Conservation (phyloP, 345 rosid species). For the Euphorbia peplus region DNA sequence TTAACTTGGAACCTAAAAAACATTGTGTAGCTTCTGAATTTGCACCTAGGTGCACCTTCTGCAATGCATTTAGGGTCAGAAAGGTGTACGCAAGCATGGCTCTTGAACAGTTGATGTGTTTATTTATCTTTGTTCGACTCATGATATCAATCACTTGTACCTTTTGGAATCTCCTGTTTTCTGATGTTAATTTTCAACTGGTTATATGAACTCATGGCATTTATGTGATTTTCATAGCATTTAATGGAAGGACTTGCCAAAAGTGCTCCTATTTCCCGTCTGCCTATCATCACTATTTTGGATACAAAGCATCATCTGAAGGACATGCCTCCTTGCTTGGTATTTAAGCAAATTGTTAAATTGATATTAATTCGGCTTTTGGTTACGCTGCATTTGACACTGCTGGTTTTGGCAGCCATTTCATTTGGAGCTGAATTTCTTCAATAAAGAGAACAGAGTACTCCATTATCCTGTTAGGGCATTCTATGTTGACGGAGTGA, state of each 20-base stretch:
- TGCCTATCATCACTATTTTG: constrained; percentile 74
- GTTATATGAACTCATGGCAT: constrained; percentile 10
- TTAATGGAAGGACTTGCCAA: constrained; percentile 98
- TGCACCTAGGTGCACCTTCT: too few species aligned
- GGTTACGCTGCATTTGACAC: constrained; percentile 29
- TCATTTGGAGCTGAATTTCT: constrained; percentile 97
- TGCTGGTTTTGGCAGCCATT: constrained; percentile 65
- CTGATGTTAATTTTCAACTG: not conserved
- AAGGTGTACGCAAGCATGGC: too few species aligned
- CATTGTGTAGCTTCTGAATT: too few species aligned
- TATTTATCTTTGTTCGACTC: not conserved
- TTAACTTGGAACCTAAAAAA: too few species aligned
- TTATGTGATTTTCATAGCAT: constrained; percentile 55
- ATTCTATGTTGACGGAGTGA: constrained; percentile 78
- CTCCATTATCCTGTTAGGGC: constrained; percentile 95
- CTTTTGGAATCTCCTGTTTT: constrained; percentile 1
- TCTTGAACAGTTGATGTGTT: not conserved
- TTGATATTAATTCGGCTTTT: constrained; percentile 17
- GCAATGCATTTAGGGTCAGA: too few species aligned
- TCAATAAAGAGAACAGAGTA: constrained; percentile 83
- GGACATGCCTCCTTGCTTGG: constrained; percentile 92
- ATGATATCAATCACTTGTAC: not conserved
- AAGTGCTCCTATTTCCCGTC: constrained; percentile 84
- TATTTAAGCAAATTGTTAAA: constrained; percentile 23
- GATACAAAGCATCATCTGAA: constrained; percentile 71